Evolutionary conservation across 2,329 filamentous ascomycete genomes (phyloP), one percentile per base, ranked within the genome.

Genomic region (Ceratocystis cacaofunesta): DNA sequence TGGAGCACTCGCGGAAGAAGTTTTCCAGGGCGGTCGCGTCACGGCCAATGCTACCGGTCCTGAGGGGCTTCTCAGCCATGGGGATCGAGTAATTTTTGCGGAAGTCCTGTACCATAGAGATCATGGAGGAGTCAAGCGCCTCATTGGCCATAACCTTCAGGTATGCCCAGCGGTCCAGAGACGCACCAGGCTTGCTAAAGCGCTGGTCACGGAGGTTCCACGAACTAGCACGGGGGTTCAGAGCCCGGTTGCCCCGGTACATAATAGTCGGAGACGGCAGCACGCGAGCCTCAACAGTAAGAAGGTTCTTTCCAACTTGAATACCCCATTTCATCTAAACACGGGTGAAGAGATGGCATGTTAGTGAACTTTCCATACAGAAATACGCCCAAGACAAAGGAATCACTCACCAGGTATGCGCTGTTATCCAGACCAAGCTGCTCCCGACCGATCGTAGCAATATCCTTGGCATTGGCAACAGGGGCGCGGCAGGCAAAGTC

Each of bases 221-320:
- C 0, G 79, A 78, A 0, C 86, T 88, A n/a, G 76, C 74, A 1
- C 65, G 68, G 0, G 81, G 75, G 0, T 62, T 71, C 5, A 79
- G 43, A 5, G 55, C n/a, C 28, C 62, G 55, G 12, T 12, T 15
- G 44, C 50, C 43, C 19, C 66, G 64, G 71, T 95, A 96, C 1
- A 75, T 72, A 32, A 95, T 75, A 0, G 69, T 70, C 0, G 90
- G 90, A 0, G 82, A 71, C 0, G 70, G 52, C 0, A 95, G 79
- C 50, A 92, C 81, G 5, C 91, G 85, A 1, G 84, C 92, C 0
- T 79, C 78, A 0, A 96, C 88, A 0, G 87, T 88, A 43, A 95
- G 77, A 43, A 96, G 78, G 1, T 77, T 74, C 12, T 81, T 79
- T 5, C 77, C 78, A 2, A 91, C 79, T 1, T 75, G 74, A 68